These are phyloP conservation scores for Pythium guiyangense DNA, from an alignment of 352 stramenopile genomes.

Conservation along the genomic window DNA sequence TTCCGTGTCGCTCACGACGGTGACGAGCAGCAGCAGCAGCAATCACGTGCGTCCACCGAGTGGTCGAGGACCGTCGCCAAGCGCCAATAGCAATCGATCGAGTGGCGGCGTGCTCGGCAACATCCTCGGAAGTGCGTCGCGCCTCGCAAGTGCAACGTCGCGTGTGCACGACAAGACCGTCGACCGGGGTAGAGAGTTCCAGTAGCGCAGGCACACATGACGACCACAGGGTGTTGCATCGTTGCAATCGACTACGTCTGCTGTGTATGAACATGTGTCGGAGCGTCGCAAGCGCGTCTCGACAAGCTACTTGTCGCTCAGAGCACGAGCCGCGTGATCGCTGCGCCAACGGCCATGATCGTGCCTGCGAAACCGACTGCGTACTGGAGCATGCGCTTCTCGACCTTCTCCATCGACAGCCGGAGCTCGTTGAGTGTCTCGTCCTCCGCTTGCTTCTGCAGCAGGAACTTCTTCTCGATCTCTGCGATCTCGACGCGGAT, in stretches of 20 bases:
- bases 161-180: conserved; percentile 51
- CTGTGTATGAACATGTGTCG: not conserved
- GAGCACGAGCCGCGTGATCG: conserved; percentile 68
- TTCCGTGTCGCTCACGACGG: conserved; percentile 7
- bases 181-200: conserved; percentile 35
- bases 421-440: conserved; percentile 84
- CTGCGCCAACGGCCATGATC: conserved; percentile 82
- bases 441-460: conserved; percentile 87
- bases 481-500: conserved; percentile 85
- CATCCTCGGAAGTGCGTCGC: conserved; percentile 65
- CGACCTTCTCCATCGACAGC: conserved; percentile 86
- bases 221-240: not conserved
- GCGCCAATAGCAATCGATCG: not conserved
- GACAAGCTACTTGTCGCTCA: conserved; percentile 16
- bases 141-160: conserved; percentile 59
- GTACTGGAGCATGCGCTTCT: conserved; percentile 89
- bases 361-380: conserved; percentile 83
- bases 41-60: conserved; percentile 9
- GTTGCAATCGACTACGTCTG: not conserved
- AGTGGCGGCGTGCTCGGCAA: conserved; percentile 39
- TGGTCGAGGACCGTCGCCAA: conserved; percentile 1
- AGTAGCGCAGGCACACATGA: not conserved
- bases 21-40: not conserved
- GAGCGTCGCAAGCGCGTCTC: not conserved
- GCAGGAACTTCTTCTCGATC: conserved; percentile 87